phyloP scores from a whole-genome alignment of 2,329 filamentous ascomycete genomes.

The Fusarium coicis region DNA sequence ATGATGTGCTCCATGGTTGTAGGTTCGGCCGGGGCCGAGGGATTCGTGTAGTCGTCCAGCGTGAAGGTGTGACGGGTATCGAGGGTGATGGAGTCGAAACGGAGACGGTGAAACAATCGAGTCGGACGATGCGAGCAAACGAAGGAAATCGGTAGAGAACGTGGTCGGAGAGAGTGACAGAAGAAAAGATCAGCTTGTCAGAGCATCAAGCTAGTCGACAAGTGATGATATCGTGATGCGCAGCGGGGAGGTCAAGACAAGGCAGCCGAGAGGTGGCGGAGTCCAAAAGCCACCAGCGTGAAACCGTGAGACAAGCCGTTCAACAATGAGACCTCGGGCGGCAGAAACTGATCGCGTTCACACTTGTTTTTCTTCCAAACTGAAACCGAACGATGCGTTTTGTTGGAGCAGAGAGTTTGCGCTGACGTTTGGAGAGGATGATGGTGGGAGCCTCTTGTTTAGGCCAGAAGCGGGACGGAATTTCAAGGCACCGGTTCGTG shows the following conservation, averaged over 20 bases:
- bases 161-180: conserved; percentile 19
- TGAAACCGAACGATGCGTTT: background rate
- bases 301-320: conserved; percentile 28
- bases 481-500: conserved; percentile 44
- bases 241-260: conserved; percentile 8
- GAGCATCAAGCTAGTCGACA: conserved; percentile 42
- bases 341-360: background rate
- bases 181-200: conserved; percentile 35
- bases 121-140: conserved; percentile 12
- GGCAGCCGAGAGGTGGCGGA: conserved; percentile 26
- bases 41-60: conserved; percentile 56
- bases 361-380: background rate
- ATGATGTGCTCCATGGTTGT: conserved; percentile 57
- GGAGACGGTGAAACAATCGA: background rate
- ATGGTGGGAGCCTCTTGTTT: conserved; percentile 27
- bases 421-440: conserved; percentile 36
- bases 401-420: conserved; percentile 29
- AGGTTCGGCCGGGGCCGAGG: conserved; percentile 38
- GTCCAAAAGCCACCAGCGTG: conserved; percentile 27
- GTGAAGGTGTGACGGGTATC: conserved; percentile 44
- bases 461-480: conserved; percentile 41
- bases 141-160: conserved; percentile 39
- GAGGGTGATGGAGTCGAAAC: background rate
- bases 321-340: background rate
- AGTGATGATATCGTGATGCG: conserved; percentile 23